Conservation (phyloP, 192 early-diverging fungal species). For the Rhizophagus prolifer region DNA sequence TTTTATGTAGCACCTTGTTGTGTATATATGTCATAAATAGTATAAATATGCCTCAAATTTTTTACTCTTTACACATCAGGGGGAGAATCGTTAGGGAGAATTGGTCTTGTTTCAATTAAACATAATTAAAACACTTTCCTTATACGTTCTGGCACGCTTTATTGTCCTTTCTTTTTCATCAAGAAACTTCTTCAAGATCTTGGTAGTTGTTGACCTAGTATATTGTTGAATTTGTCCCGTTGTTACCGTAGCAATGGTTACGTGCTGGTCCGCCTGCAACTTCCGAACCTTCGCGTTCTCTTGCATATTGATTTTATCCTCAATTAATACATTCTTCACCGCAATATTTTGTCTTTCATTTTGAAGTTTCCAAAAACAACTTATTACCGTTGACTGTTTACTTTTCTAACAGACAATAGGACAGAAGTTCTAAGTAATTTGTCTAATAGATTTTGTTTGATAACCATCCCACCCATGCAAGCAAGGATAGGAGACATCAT, state of each 20-base stretch:
- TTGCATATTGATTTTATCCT: neutral
- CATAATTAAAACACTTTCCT: too few species aligned
- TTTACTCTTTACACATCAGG: too few species aligned
- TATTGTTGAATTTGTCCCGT: slow-evolving; percentile 30
- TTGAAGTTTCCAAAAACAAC: slow-evolving; percentile 18
- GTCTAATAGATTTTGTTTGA: slow-evolving; percentile 24
- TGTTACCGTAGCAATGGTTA: slow-evolving; percentile 16
- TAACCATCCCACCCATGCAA: slow-evolving; percentile 12
- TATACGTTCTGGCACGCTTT: too few species aligned
- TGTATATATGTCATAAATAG: too few species aligned
- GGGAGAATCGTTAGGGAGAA: too few species aligned
- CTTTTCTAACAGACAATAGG: slow-evolving; percentile 8
- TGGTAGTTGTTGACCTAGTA: slow-evolving; percentile 10
- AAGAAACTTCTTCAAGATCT: too few species aligned
- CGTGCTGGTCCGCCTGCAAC: slow-evolving; percentile 13
- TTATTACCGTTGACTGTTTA: slow-evolving; percentile 17
- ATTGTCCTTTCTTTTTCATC: too few species aligned
- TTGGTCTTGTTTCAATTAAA: too few species aligned
- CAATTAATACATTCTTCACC: neutral
- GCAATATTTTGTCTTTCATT: slow-evolving; percentile 28
- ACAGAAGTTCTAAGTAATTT: slow-evolving; percentile 25
- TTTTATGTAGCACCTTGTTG: too few species aligned
- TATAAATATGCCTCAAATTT: too few species aligned
- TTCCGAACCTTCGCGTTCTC: slow-evolving; percentile 19
- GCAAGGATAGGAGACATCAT: slow-evolving; percentile 18